Evolutionary conservation across 2,329 filamentous ascomycete genomes (phyloP).

Genomic region (Salinomyces thailandicus): DNA sequence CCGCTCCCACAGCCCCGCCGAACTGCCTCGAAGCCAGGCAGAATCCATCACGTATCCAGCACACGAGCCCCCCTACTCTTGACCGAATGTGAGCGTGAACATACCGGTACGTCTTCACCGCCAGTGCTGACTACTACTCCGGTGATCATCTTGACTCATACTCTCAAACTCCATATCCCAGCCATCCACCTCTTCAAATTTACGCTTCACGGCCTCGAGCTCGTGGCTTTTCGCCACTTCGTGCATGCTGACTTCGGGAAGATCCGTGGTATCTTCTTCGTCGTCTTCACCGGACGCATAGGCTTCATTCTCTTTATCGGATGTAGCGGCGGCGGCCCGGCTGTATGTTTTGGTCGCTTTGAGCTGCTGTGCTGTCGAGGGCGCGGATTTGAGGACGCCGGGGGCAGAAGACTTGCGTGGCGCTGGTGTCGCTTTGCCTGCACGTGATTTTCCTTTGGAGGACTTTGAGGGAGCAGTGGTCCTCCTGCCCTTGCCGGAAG

Average conservation of each 20-base stretch:
- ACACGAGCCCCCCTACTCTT: too few species aligned
- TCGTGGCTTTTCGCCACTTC: conserved; percentile 26
- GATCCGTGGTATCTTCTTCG: conserved; percentile 15
- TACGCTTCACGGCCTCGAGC: conserved; percentile 35
- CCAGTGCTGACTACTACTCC: conserved; percentile 25
- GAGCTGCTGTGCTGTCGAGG: conserved; percentile 1
- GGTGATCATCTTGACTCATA: conserved; percentile 33
- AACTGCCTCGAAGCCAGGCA: too few species aligned
- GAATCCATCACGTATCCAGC: too few species aligned
- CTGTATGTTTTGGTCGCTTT: conserved; percentile 19
- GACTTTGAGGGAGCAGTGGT: conserved; percentile 4
- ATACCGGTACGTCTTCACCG: too few species aligned
- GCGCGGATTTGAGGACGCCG: conserved; percentile 7
- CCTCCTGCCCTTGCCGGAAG: conserved; percentile 8
- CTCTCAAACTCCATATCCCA: conserved; percentile 44
- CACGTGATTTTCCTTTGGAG: conserved; percentile 11
- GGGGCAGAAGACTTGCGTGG: conserved; percentile 7
- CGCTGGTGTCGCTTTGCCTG: conserved; percentile 5
- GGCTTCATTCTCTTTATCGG: conserved; percentile 35
- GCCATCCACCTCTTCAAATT: conserved; percentile 40
- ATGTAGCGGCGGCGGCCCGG: conserved; percentile 25
- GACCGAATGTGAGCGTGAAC: too few species aligned
- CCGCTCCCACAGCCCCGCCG: too few species aligned
- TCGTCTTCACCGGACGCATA: conserved; percentile 17
- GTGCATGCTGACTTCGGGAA: conserved; percentile 17